Evolutionary conservation across 495 filamentous ascomycete species (phyloP).

Genomic region (Neurospora sp.): DNA sequence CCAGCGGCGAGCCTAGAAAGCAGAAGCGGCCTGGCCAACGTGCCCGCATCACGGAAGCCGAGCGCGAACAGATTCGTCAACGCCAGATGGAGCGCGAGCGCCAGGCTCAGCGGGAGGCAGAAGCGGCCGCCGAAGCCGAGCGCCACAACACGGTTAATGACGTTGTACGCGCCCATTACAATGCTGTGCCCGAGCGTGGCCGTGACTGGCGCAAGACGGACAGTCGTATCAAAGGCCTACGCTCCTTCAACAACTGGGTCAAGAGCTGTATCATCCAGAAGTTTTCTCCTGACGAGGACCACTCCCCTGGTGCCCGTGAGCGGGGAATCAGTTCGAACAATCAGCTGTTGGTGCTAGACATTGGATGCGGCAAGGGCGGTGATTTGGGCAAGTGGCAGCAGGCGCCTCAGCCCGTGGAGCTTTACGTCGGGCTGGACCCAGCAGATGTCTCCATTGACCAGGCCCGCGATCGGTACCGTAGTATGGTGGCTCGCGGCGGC

Average conservation of each 20-base stretch:
- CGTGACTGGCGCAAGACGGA: constrained; percentile 91
- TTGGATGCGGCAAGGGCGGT: constrained; percentile 95
- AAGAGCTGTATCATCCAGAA: constrained; percentile 96
- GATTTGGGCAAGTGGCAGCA: constrained; percentile 93
- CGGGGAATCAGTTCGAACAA: constrained; percentile 39
- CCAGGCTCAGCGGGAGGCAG: constrained; percentile 43
- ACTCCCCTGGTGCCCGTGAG: constrained; percentile 44
- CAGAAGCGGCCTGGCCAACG: constrained; percentile 82
- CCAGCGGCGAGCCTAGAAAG: constrained; percentile 46
- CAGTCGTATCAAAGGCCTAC: constrained; percentile 84
- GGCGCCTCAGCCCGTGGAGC: constrained; percentile 69
- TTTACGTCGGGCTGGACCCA: constrained; percentile 89
- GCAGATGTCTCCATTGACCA: constrained; percentile 87
- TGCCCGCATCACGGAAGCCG: constrained; percentile 61
- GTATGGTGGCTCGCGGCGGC: constrained; percentile 53
- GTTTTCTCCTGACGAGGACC: constrained; percentile 75
- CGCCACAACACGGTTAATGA: constrained; percentile 58
- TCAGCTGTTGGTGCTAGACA: constrained; percentile 71
- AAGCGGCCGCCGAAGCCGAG: constrained; percentile 24
- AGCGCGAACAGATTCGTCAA: constrained; percentile 58
- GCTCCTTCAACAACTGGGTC: constrained; percentile 97
- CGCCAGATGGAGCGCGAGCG: constrained; percentile 57
- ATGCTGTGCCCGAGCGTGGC: constrained; percentile 84
- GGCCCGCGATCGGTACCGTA: constrained; percentile 69
- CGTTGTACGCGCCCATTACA: constrained; percentile 87